Conservation (phyloP, 441 rosid species). For the Macaranga tanarius region DNA sequence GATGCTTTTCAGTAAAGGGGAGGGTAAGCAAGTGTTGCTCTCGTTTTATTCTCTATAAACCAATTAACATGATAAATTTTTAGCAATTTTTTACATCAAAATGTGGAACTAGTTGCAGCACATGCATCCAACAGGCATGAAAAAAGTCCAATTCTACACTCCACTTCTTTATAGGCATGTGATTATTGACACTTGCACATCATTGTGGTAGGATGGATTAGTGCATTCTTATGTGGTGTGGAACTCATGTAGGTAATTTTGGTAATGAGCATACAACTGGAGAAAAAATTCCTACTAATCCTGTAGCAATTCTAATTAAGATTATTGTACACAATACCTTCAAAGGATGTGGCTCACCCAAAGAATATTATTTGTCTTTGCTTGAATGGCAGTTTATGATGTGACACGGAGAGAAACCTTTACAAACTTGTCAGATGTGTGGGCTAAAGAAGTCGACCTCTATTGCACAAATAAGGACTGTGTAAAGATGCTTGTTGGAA, state of each 20-base stretch:
- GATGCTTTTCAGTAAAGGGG: neutral
- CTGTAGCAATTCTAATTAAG: neutral
- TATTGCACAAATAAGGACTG: conserved; percentile 49
- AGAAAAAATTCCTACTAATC: neutral
- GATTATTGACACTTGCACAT: neutral
- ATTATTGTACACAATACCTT: neutral
- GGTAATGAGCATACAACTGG: neutral
- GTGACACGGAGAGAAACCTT: conserved; percentile 55
- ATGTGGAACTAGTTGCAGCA: neutral
- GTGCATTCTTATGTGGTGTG: neutral
- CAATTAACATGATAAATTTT: neutral
- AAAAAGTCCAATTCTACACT: neutral
- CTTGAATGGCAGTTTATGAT: conserved; percentile 38
- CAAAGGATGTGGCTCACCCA: neutral
- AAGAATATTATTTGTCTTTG: neutral
- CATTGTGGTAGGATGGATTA: neutral
- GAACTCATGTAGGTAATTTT: neutral
- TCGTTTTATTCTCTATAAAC: neutral
- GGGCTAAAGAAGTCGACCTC: conserved; percentile 58
- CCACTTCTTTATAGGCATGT: conserved; percentile 6
- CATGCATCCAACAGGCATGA: neutral
- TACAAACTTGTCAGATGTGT: conserved; percentile 50
- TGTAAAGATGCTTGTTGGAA: conserved; percentile 59
- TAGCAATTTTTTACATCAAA: neutral
- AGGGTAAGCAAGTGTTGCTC: neutral